Percentiles rank a stretch among this genome's conserved stretches.
Conservation (phyloP, 129 eudicot genomes). For the Artemisia argyi region DNA sequence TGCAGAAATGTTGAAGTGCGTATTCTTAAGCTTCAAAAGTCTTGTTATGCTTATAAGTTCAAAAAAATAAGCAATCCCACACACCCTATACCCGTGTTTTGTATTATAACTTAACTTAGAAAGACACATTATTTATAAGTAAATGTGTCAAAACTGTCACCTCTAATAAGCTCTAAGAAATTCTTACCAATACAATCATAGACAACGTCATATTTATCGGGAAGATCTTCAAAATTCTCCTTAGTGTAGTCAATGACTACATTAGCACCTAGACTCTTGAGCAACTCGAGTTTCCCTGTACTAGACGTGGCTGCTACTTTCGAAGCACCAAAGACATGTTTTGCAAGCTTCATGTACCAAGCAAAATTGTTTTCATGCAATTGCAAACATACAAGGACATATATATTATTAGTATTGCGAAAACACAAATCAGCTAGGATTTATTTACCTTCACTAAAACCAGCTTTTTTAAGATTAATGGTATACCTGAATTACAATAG, state of each 20-base stretch:
- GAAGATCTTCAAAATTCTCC: slow-evolving; percentile 81
- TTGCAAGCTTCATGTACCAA: slow-evolving; percentile 59
- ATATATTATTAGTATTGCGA: no score
- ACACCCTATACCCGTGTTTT: no score
- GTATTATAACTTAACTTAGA: no score
- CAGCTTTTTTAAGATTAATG: not conserved
- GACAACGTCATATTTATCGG: slow-evolving; percentile 82
- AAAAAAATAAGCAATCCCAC: no score
- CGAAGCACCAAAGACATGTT: slow-evolving; percentile 85
- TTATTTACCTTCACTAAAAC: no score
- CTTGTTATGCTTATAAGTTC: no score
- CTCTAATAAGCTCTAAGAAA: no score
- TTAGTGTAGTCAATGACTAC: slow-evolving; percentile 86
- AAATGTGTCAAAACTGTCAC: no score
- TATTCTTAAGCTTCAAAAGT: no score
- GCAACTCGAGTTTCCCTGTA: slow-evolving; percentile 68
- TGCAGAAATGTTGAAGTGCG: no score
- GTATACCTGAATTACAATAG: slow-evolving; percentile 76
- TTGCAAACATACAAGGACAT: not conserved
- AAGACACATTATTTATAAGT: no score
- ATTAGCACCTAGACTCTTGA: slow-evolving; percentile 90
- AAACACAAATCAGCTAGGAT: no score
- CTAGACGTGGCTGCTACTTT: slow-evolving; percentile 88
- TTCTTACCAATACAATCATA: slow-evolving; percentile 85
- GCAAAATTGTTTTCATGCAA: not conserved